Evolutionary conservation across 2,329 filamentous ascomycete species (phyloP).

Genomic region (Clonostachys sp.): DNA sequence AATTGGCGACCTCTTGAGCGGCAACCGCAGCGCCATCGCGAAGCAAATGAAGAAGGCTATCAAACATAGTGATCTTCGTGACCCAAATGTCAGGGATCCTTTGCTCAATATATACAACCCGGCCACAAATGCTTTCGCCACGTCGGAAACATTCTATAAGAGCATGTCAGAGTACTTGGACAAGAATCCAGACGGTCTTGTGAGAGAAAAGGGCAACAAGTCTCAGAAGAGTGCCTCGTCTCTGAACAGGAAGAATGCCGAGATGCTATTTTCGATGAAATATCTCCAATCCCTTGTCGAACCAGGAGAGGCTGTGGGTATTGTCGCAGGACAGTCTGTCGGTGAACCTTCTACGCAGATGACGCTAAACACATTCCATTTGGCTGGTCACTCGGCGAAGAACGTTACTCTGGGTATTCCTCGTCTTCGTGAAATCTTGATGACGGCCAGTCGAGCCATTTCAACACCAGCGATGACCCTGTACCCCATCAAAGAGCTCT

Average conservation of each 20-base stretch:
- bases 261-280: conserved; percentile 83
- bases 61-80: conserved; percentile 61
- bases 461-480: conserved; percentile 90
- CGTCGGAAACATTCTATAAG: conserved; percentile 80
- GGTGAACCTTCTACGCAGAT: conserved; percentile 98
- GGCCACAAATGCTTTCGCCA: conserved; percentile 74
- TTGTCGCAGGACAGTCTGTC: conserved; percentile 93
- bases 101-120: conserved; percentile 70
- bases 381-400: conserved; percentile 96
- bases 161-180: conserved; percentile 74
- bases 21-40: conserved; percentile 56
- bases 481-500: conserved; percentile 68
- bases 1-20: conserved; percentile 36
- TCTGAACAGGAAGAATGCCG: conserved; percentile 67
- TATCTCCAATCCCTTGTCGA: conserved; percentile 91
- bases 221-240: conserved; percentile 11
- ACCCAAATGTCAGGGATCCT: conserved; percentile 65
- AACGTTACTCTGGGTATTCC: conserved; percentile 99
- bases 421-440: conserved; percentile 92
- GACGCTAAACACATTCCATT: conserved; percentile 99
- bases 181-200: conserved; percentile 61
- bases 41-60: conserved; percentile 79
- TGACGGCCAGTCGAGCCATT: conserved; percentile 89
- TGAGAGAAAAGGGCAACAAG: conserved; percentile 38
- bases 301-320: conserved; percentile 92